phyloP scores from a whole-genome alignment of 805 yeast species.

The Spathaspora girioi region DNA sequence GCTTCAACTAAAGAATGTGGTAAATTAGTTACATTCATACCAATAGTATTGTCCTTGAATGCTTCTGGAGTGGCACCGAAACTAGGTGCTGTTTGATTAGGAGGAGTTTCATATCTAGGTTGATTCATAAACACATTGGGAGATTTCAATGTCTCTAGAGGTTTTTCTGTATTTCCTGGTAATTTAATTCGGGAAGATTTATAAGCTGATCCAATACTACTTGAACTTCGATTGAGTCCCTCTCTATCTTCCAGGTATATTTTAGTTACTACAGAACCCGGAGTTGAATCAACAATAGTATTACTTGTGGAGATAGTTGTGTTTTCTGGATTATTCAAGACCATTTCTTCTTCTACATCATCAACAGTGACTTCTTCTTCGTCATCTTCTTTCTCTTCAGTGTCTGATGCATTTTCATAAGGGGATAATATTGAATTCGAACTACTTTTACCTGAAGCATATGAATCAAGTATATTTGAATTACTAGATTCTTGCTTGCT shows the following conservation, averaged over 20 bases:
- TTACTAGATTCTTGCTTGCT: too few species aligned
- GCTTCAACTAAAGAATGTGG: conserved; percentile 1
- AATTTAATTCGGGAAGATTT: conserved; percentile 6
- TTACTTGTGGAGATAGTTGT: neutral
- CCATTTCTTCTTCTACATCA: neutral
- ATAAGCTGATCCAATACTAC: conserved; percentile 7
- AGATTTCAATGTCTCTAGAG: neutral
- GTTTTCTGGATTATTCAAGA: neutral
- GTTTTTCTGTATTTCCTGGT: neutral
- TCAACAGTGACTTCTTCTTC: neutral
- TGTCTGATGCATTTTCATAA: neutral
- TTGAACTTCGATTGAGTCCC: conserved; percentile 6
- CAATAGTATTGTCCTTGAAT: conserved; percentile 7
- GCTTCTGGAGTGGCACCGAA: conserved; percentile 17
- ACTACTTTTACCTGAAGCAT: neutral
- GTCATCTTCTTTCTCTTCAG: neutral
- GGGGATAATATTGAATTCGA: neutral
- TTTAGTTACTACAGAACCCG: neutral
- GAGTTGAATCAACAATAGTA: neutral
- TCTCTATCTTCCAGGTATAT: neutral
- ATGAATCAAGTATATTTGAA: neutral
- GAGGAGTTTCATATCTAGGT: conserved; percentile 1
- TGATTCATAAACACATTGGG: neutral
- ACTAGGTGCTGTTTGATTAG: neutral
- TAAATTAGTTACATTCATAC: conserved; percentile 3